Evolutionary conservation across 306 rosid species (phyloP).

Genomic region (Mimosa pudica): DNA sequence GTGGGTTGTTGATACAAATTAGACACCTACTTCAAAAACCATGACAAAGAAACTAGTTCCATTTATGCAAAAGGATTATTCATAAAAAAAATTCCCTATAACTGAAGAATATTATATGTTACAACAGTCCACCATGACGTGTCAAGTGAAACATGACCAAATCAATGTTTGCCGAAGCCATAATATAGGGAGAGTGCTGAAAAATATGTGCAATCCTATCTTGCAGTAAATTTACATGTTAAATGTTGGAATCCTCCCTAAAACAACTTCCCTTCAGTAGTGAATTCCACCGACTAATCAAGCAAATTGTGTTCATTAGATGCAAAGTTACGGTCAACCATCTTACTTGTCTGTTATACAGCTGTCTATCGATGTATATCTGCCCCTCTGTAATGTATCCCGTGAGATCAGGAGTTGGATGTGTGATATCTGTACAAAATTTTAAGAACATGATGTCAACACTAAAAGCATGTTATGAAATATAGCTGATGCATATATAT

Average conservation of each 20-base stretch:
- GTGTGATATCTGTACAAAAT: slow-evolving; percentile 81
- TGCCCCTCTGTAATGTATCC: slow-evolving; percentile 99
- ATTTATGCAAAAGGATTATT: slow-evolving; percentile 26
- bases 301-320: not conserved
- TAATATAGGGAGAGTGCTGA: not conserved
- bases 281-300: not conserved
- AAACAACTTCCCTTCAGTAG: slow-evolving; percentile 2
- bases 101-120: slow-evolving; percentile 2
- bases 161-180: slow-evolving; percentile 8
- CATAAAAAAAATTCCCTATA: not conserved
- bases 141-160: not conserved
- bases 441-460: slow-evolving; percentile 23
- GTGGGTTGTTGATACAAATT: not conserved
- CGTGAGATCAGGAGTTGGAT: slow-evolving; percentile 99
- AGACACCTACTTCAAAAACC: slow-evolving; percentile 12
- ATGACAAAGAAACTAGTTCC: slow-evolving; percentile 10
- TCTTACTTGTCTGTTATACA: slow-evolving; percentile 87
- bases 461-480: slow-evolving; percentile 18
- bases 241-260: not conserved
- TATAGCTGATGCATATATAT: slow-evolving; percentile 8
- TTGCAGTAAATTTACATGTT: slow-evolving; percentile 6
- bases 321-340: slow-evolving; percentile 7
- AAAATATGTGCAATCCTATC: slow-evolving; percentile 14
- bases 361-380: slow-evolving; percentile 94
- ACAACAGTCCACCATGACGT: slow-evolving; percentile 9